Conservation (phyloP, 83 land plant genomes). For the Thuja plicata region DNA sequence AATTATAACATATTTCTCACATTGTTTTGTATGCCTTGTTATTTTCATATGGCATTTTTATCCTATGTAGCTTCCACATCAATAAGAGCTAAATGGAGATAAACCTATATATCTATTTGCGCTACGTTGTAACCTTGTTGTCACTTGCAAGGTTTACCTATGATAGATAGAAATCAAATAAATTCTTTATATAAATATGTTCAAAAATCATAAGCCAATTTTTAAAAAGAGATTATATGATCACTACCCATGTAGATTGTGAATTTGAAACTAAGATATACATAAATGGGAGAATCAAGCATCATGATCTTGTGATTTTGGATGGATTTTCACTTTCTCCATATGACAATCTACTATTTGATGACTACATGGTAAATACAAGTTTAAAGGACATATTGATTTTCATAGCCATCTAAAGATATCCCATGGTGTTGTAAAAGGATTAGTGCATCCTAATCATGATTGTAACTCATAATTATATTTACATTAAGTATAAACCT, state of each 20-base stretch:
- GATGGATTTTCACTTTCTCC: constrained; percentile 89
- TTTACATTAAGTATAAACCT: constrained; percentile 91
- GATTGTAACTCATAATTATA: constrained; percentile 91
- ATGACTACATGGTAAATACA: constrained; percentile 97
- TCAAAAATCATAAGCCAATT: constrained; percentile 80
- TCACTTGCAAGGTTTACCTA: no score
- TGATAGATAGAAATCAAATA: no score
- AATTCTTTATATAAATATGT: constrained; percentile 89
- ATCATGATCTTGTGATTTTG: constrained; percentile 86
- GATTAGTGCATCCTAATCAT: constrained; percentile 87
- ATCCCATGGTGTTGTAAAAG: constrained; percentile 91
- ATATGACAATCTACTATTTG: constrained; percentile 80
- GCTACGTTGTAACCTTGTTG: no score
- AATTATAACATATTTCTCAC: no score
- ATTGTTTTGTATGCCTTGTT: no score
- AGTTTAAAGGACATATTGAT: constrained; percentile 96
- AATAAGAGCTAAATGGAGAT: no score
- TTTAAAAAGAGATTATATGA: constrained; percentile 75
- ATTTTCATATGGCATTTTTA: no score
- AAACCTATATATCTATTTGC: no score
- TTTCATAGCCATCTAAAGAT: constrained; percentile 86
- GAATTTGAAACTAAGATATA: constrained; percentile 92
- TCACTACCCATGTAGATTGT: constrained; percentile 73
- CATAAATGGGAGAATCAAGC: no score
- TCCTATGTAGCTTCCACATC: no score